Evolutionary conservation across 805 yeast species (phyloP), one percentile per base, ranked within the genome.

Genomic region (Pichia thaimueangensis): DNA sequence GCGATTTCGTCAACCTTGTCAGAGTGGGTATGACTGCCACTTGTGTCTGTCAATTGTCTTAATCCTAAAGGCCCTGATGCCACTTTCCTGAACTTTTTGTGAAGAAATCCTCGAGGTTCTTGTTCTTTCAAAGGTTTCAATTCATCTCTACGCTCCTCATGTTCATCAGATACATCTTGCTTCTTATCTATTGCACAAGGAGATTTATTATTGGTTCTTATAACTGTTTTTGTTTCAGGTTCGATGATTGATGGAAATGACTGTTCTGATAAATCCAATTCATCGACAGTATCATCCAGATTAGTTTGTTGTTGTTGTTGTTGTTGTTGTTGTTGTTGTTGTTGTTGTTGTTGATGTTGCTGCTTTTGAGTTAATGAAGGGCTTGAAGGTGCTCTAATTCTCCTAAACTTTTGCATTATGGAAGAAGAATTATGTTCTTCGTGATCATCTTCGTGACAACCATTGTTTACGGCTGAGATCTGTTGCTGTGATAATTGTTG

Each of bases 21-120:
- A 20, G 40, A 13, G n/a, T 13, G 5, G 21, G 34, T 35, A 30
- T 30, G 13, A 16, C 30, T 29, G 13, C 30, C 30, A 32, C 12
- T 38, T 6, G 11, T 31, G 8, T 48, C 56, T 11, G 50, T 63
- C 15, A 68, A 47, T 41, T 49, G 64, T 40, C 74, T 69, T 21
- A 76, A 55, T 9, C 73, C 83, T 42, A 82, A 68, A 10, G 95
- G 95, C 1, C 93, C 94, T 0, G 95, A 86, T 0, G 95, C 89
- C 2, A 84, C 94, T 47, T 94, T 69, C 47, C 93, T 67, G 20
- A 85, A 63, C 17, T 69, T 67, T 32, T 67, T 62, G 17, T 65
- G 71, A 30, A 71, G 54, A 1, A 55, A 50, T 19, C 43, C 36
- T 2, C 29, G 30, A 9, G 41, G 22, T 38, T 43, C 46, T 4